A percentile compares a stretch with the other conserved stretches of the same genome.
These are phyloP conservation scores for Ulota crispa DNA, from an alignment of 225 moss, liverwort and hornwort genomes.

Conservation along the genomic window DNA sequence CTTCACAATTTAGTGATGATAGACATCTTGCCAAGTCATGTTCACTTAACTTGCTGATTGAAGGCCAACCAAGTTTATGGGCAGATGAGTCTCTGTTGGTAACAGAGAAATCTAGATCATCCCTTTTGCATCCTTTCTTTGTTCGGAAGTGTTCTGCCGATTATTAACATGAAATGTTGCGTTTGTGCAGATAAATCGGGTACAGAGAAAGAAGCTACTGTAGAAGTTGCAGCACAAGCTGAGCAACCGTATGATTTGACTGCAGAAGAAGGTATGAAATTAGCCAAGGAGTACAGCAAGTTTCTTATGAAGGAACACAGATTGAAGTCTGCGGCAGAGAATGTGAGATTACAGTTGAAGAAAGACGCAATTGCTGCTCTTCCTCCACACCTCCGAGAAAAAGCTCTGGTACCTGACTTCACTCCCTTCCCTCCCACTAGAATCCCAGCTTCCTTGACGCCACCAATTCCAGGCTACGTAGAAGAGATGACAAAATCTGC, in stretches of 20 bases:
- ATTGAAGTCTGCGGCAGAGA: constrained; percentile 67
- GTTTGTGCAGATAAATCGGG: constrained; percentile 33
- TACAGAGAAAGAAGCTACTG: constrained; percentile 16
- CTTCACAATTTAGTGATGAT: background rate
- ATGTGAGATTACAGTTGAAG: constrained; percentile 74
- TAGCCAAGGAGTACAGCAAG: constrained; percentile 85
- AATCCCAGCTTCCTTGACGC: constrained; percentile 87
- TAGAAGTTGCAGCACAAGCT: constrained; percentile 21
- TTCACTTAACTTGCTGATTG: background rate
- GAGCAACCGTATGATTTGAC: constrained; percentile 46
- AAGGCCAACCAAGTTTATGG: background rate
- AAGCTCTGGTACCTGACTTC: constrained; percentile 83
- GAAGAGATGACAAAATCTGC: constrained; percentile 75
- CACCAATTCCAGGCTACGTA: constrained; percentile 84
- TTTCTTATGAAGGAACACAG: constrained; percentile 67
- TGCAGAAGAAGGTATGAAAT: constrained; percentile 67
- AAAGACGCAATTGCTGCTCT: constrained; percentile 84
- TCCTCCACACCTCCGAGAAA: constrained; percentile 77
- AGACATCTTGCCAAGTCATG: background rate
- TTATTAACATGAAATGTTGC: background rate
- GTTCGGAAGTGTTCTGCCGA: background rate
- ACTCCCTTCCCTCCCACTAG: constrained; percentile 84
- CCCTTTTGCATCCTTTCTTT: background rate
- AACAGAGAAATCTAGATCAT: background rate
- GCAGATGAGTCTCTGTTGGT: background rate